phyloP scores from a whole-genome alignment of 2,329 filamentous ascomycete genomes.

The Leptodontidium sp. region DNA sequence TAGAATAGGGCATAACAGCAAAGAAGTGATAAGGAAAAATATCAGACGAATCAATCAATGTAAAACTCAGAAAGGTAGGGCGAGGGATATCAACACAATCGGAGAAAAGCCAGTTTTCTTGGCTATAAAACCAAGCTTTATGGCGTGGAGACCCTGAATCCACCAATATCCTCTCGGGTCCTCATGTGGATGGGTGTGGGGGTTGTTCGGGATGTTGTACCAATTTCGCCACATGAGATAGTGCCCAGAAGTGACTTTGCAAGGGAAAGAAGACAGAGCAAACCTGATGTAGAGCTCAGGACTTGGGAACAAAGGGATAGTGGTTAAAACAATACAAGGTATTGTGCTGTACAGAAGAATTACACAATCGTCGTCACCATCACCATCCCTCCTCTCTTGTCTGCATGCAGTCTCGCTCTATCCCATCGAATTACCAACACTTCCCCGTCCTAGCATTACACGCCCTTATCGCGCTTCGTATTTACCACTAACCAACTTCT shows the following conservation, averaged over 20 bases:
- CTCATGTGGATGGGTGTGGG: neutral
- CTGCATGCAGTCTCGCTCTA: conserved; percentile 5
- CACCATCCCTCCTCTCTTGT: neutral
- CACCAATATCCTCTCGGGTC: neutral
- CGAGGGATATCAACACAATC: neutral
- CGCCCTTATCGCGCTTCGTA: conserved; percentile 63
- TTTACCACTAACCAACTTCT: conserved; percentile 77
- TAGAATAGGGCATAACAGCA: too few species aligned
- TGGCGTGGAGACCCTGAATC: neutral
- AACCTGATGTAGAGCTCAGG: too few species aligned
- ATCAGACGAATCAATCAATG: too few species aligned
- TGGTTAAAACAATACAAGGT: conserved; percentile 9
- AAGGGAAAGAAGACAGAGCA: neutral
- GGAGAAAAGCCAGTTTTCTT: conserved; percentile 11
- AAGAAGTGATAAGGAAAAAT: too few species aligned
- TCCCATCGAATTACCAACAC: conserved; percentile 1
- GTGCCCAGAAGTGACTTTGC: neutral
- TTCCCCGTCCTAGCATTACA: conserved; percentile 1
- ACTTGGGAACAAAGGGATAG: neutral
- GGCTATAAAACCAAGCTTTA: conserved; percentile 7
- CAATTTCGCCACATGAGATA: neutral
- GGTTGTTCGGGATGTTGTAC: neutral
- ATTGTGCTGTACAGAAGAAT: conserved; percentile 22
- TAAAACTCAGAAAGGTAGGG: neutral
- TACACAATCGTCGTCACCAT: conserved; percentile 15